Base-by-base conservation (phyloP, 306 rosid species). In the Castanopsis chinensis region DNA sequence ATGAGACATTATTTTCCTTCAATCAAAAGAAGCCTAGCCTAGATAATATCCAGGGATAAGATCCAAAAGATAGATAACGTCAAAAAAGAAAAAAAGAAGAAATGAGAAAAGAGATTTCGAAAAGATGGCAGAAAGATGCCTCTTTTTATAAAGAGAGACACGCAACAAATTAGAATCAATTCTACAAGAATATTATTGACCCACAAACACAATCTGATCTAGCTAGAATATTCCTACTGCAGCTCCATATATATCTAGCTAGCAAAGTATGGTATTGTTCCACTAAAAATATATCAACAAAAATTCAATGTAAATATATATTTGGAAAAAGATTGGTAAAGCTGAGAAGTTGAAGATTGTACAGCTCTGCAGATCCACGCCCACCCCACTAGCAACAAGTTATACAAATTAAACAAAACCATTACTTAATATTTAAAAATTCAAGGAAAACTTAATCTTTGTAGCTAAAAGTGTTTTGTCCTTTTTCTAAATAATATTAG, bases 131-230 rank as follows among this genome's bases (percentile, higher is more conserved):
- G 90, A 89, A 89, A 86, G 88, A 88, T 65, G 35, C 71, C 81
- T 81, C 83, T 85, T 90, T 91, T 86, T 80, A 76, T 78, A 86
- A 89, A 86, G 88, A 83, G 53, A 87, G 75, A 73, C 86, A 84
- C 77, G 79, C 87, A 81, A 83, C 78, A 87, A 86, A 82, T 83
- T 85, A 74, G 91, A 88, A 86, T 89, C 96, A 76, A 79, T 78
- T 85, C 86, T 69, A 76, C 78, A 71, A 71, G 85, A 87, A 89
- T 81, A 83, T 19, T 41, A 41, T 41, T 41, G 8, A 41, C 45
- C 45, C 11, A 41, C 45, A 63, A 75, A 71, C 77, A 69, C 75
- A 65, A 76, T 77, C 53, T 60, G n/a, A 12, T 49, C 53, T 41
- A 72, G 85, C 84, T 81, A 41, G 85, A 80, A 53, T 59, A 41